Conservation (phyloP, 73 alveolate genomes). For the Paramecium tetraurelia region DNA sequence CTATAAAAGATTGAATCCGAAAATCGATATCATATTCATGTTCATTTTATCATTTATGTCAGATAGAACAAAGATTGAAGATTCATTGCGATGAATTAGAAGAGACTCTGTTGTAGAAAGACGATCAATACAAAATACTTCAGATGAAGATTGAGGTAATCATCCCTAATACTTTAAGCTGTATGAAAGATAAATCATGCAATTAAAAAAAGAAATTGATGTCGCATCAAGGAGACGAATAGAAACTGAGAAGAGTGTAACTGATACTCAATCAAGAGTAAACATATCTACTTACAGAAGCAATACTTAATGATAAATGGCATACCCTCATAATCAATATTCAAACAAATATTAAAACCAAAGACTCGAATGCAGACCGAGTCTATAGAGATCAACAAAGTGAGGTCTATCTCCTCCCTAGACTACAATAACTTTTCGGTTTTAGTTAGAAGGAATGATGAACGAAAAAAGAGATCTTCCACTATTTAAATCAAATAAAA, state of each 20-base stretch:
- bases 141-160: neutral
- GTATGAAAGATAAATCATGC: neutral
- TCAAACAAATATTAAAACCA: neutral
- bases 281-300: neutral
- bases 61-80: constrained; percentile 31
- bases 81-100: constrained; percentile 22
- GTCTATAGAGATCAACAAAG: neutral
- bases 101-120: neutral
- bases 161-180: neutral
- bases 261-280: neutral
- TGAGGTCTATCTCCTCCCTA: neutral
- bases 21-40: constrained; percentile 11
- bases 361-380: neutral
- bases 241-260: neutral
- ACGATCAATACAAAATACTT: neutral
- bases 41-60: neutral
- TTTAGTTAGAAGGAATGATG: neutral
- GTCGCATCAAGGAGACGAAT: neutral
- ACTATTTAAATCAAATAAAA: neutral
- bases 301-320: neutral
- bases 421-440: neutral
- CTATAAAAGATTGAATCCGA: neutral
- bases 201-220: neutral
- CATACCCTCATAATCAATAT: neutral
- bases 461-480: neutral